Percentiles rank a stretch among this genome's conserved stretches.
phyloP scores from a whole-genome alignment of 345 rosid genomes.

The Camelina neglecta region DNA sequence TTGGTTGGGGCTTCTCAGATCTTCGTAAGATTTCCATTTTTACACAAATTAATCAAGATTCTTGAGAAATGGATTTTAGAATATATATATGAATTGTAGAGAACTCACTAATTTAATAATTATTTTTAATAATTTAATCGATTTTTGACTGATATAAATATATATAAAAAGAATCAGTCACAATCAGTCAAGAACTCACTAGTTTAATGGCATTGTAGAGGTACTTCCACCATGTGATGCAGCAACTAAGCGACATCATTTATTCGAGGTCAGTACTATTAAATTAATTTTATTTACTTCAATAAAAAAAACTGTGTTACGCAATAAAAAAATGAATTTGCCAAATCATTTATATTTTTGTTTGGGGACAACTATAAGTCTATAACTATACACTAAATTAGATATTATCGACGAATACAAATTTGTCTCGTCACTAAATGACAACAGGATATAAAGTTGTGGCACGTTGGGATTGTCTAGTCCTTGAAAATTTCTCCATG shows the following conservation, averaged over 20 bases:
- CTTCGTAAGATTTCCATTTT: constrained; percentile 52
- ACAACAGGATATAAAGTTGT: neutral
- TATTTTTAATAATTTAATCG: too few relatives aligned
- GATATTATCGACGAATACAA: neutral
- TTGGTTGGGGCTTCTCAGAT: constrained; percentile 94
- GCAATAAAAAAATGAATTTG: neutral
- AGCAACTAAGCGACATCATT: constrained; percentile 71
- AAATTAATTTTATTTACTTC: neutral
- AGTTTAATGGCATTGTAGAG: constrained; percentile 43
- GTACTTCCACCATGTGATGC: constrained; percentile 71
- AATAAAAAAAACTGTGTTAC: neutral
- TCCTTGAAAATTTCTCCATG: neutral
- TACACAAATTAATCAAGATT: neutral
- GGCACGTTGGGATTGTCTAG: neutral
- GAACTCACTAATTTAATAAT: too few relatives aligned
- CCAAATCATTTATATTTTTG: neutral
- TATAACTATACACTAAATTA: neutral
- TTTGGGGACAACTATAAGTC: neutral
- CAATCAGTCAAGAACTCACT: too few relatives aligned
- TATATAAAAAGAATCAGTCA: too few relatives aligned
- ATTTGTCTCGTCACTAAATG: neutral
- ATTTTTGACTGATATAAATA: too few relatives aligned
- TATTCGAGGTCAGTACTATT: constrained; percentile 60
- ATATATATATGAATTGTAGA: too few relatives aligned
- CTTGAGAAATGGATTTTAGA: neutral